Conservation (phyloP, 768 basidiomycete species). For the Postia placenta region DNA sequence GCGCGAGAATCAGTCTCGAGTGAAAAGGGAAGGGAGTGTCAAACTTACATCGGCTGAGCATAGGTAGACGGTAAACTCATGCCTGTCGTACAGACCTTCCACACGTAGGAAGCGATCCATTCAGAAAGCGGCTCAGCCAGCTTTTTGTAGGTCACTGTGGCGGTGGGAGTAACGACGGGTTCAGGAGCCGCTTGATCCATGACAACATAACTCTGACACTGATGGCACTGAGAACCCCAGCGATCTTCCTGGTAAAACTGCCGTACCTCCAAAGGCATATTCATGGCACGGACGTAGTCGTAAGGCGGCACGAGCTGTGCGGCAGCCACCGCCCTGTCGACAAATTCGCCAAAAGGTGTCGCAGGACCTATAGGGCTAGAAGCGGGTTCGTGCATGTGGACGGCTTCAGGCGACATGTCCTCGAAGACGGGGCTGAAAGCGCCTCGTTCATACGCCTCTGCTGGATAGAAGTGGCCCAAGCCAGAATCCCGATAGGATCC, state of each 20-base stretch:
- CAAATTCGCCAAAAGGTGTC: conserved; percentile 72
- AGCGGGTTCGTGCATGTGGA: conserved; percentile 41
- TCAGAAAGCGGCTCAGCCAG: conserved; percentile 72
- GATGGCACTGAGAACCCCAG: conserved; percentile 23
- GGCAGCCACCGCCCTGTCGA: conserved; percentile 64
- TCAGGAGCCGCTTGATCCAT: conserved; percentile 30
- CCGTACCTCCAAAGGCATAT: conserved; percentile 5
- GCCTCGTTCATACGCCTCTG: conserved; percentile 26
- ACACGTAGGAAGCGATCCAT: conserved; percentile 75
- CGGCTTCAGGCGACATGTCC: conserved; percentile 54
- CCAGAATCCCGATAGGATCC: conserved; percentile 4
- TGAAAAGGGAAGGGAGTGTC: background rate
- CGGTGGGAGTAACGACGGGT: conserved; percentile 39
- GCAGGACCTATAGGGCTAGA: conserved; percentile 71
- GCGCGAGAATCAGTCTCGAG: background rate
- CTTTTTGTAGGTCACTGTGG: conserved; percentile 58
- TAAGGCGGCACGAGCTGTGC: conserved; percentile 8
- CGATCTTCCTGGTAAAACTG: conserved; percentile 19
- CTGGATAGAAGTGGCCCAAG: background rate
- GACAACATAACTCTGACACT: conserved; percentile 17
- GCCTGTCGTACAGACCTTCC: conserved; percentile 78
- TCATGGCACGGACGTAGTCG: conserved; percentile 3
- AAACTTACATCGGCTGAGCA: conserved; percentile 49
- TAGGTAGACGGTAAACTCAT: conserved; percentile 51
- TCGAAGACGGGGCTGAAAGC: conserved; percentile 51